phyloP scores from a whole-genome alignment of 106 monocot genomes.

The Dendrobium officinale region DNA sequence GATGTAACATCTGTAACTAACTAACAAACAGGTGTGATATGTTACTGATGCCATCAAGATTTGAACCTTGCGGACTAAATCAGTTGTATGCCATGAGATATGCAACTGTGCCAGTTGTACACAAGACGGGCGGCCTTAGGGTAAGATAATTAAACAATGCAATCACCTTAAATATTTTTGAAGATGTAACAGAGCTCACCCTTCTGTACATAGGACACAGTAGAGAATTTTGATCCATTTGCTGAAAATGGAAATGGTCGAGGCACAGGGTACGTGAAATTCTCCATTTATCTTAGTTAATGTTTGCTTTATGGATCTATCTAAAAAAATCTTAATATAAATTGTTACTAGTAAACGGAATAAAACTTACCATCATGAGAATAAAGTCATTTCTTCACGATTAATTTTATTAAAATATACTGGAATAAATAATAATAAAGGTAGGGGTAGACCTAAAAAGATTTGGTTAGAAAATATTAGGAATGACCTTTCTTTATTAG shows the following conservation, averaged over 20 bases:
- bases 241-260: slow-evolving; percentile 49
- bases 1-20: slow-evolving; percentile 12
- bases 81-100: slow-evolving; percentile 95
- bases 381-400: neutral
- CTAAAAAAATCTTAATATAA: neutral
- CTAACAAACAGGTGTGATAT: slow-evolving; percentile 75
- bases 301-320: neutral
- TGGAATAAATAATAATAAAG: too few relatives aligned
- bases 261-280: slow-evolving; percentile 64
- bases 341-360: neutral
- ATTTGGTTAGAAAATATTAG: too few relatives aligned
- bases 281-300: neutral
- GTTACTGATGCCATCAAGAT: slow-evolving; percentile 93
- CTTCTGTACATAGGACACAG: slow-evolving; percentile 50
- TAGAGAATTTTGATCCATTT: slow-evolving; percentile 70
- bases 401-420: too few relatives aligned
- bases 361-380: neutral
- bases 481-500: too few relatives aligned
- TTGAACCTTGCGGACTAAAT: slow-evolving; percentile 93
- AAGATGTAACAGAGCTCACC: slow-evolving; percentile 1
- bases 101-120: slow-evolving; percentile 83
- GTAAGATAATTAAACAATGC: slow-evolving; percentile 26
- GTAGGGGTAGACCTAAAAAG: too few relatives aligned
- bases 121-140: slow-evolving; percentile 76
- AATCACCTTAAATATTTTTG: neutral